A percentile compares a stretch with the other conserved stretches of the same genome.
Evolutionary conservation across 306 rosid genomes (phyloP).

Genomic region (Medicago lupulina): DNA sequence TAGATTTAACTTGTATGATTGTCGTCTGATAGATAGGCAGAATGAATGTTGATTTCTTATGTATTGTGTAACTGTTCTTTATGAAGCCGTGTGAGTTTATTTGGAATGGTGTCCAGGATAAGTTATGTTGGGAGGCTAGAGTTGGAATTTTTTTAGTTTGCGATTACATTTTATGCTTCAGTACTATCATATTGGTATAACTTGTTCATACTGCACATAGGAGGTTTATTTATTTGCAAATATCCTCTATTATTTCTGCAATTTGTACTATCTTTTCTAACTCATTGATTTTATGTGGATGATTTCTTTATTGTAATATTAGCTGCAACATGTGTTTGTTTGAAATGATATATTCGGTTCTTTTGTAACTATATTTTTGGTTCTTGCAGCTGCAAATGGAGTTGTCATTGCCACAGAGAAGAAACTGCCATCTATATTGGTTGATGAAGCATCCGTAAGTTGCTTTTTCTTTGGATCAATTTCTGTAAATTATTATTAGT

Average conservation of each 20-base stretch:
- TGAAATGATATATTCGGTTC: slow-evolving; percentile 28
- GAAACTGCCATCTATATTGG: slow-evolving; percentile 94
- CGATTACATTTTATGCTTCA: too few relatives aligned
- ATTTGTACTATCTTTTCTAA: slow-evolving; percentile 13
- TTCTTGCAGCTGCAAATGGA: slow-evolving; percentile 86
- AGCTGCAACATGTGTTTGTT: slow-evolving; percentile 14
- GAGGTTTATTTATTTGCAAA: slow-evolving; percentile 17
- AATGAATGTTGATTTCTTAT: too few relatives aligned
- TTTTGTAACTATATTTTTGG: slow-evolving; percentile 29
- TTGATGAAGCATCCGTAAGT: slow-evolving; percentile 90
- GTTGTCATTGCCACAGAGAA: slow-evolving; percentile 97
- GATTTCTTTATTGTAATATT: slow-evolving; percentile 11
- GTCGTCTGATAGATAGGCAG: too few relatives aligned
- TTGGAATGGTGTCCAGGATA: too few relatives aligned
- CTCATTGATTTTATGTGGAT: slow-evolving; percentile 6
- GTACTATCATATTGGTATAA: too few relatives aligned
- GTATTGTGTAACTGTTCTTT: too few relatives aligned
- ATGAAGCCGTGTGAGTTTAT: too few relatives aligned
- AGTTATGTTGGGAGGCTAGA: too few relatives aligned
- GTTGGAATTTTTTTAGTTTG: too few relatives aligned
- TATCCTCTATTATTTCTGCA: background rate
- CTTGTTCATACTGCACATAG: too few relatives aligned
- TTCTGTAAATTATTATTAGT: slow-evolving; percentile 8
- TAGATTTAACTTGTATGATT: too few relatives aligned
- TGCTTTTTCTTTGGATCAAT: slow-evolving; percentile 4